phyloP scores from a whole-genome alignment of 2,329 filamentous ascomycete genomes.

The Bisporella sp. region DNA sequence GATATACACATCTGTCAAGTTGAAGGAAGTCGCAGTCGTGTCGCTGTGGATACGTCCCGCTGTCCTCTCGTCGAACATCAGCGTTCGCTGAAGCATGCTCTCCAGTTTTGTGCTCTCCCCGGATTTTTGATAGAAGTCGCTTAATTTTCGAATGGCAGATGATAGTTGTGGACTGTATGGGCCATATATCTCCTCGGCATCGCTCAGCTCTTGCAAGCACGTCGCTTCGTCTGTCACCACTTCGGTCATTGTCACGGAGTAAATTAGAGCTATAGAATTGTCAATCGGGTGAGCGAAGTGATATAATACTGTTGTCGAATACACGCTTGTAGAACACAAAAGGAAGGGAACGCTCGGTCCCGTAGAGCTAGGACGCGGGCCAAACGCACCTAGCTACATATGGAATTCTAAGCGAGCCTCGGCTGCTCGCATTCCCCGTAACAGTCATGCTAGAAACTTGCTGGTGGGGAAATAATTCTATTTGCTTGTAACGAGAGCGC shows the following conservation, averaged over 20 bases:
- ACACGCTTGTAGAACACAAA: too few species aligned
- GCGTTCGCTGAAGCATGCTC: constrained; percentile 1
- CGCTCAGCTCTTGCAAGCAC: constrained; percentile 1
- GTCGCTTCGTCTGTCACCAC: constrained; percentile 1
- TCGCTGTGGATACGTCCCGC: constrained; percentile 1
- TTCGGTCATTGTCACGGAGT: too few species aligned
- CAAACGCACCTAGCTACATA: too few species aligned
- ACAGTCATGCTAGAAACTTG: neutral
- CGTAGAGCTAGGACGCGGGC: too few species aligned
- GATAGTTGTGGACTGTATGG: constrained; percentile 1
- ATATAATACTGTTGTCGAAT: too few species aligned
- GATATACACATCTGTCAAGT: constrained; percentile 1
- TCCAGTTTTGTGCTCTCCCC: neutral
- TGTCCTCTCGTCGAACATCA: constrained; percentile 1
- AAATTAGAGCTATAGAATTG: too few species aligned
- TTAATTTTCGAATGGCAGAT: constrained; percentile 1
- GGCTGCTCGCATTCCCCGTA: too few species aligned
- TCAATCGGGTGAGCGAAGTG: too few species aligned
- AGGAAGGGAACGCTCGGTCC: too few species aligned
- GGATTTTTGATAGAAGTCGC: neutral
- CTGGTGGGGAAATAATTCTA: neutral
- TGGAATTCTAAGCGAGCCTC: too few species aligned
- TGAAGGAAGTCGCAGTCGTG: neutral
- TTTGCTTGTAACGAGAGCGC: neutral
- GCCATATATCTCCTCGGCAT: neutral